phyloP scores from a whole-genome alignment of 164 flowering plant genomes.

The Magnolia sinica region DNA sequence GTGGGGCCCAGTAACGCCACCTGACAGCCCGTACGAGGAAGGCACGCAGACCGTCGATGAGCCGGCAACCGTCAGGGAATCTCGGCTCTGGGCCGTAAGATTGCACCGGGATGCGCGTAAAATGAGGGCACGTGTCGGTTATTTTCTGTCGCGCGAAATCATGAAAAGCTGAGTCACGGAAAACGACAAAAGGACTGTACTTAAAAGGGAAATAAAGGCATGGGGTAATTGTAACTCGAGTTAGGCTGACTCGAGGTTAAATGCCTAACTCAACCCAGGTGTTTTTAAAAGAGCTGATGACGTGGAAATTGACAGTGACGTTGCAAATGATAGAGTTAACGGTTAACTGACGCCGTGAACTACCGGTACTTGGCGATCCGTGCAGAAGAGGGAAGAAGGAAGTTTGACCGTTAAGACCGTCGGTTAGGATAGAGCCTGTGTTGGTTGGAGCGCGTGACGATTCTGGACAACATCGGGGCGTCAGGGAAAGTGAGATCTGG shows the following conservation, averaged over 20 bases:
- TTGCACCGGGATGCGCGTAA: slow-evolving; percentile 4
- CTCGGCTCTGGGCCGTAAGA: slow-evolving; percentile 12
- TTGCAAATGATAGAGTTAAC: slow-evolving; percentile 2
- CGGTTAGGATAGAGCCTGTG: neutral
- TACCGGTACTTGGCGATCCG: neutral
- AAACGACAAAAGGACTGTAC: slow-evolving; percentile 35
- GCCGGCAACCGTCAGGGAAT: slow-evolving; percentile 17
- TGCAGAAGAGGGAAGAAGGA: neutral
- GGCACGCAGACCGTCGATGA: slow-evolving; percentile 9
- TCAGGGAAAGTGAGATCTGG: neutral
- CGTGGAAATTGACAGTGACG: slow-evolving; percentile 18
- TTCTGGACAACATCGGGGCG: neutral
- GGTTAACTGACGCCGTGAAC: slow-evolving; percentile 15
- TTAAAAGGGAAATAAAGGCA: slow-evolving; percentile 8
- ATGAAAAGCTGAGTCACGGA: slow-evolving; percentile 32
- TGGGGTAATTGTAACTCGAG: slow-evolving; percentile 16
- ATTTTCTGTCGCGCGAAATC: slow-evolving; percentile 14
- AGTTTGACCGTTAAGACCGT: slow-evolving; percentile 12
- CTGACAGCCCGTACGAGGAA: slow-evolving; percentile 5
- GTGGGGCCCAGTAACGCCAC: slow-evolving; percentile 2
- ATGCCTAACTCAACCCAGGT: slow-evolving; percentile 9
- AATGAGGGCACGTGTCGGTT: slow-evolving; percentile 25
- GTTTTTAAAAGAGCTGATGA: slow-evolving; percentile 1
- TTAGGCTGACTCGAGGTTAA: slow-evolving; percentile 11
- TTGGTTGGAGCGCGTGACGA: neutral